Evolutionary conservation across 805 yeast species (phyloP).

Genomic region (Pichia kluyveri): DNA sequence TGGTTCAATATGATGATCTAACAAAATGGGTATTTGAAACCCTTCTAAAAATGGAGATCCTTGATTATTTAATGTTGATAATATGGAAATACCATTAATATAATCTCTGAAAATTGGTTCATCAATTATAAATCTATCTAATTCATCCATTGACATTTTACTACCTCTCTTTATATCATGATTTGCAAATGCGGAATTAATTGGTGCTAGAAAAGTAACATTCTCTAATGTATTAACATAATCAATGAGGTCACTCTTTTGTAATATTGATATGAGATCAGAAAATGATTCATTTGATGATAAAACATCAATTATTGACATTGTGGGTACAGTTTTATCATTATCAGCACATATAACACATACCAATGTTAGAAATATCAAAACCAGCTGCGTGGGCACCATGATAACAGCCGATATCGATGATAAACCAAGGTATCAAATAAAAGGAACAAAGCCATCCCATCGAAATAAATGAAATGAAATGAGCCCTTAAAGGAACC

Average conservation of each 20-base stretch:
- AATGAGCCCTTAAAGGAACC: too few species aligned
- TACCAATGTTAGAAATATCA: too few species aligned
- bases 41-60: conserved; percentile 14
- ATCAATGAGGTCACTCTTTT: conserved; percentile 55
- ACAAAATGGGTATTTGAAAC: conserved; percentile 24
- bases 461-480: too few species aligned
- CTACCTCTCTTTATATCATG: conserved; percentile 1
- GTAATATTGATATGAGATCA: conserved; percentile 50
- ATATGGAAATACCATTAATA: conserved; percentile 21
- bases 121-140: conserved; percentile 28
- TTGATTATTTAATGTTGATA: conserved; percentile 16
- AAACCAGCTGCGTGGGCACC: background rate
- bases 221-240: conserved; percentile 47
- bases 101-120: conserved; percentile 22
- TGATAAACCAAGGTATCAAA: too few species aligned
- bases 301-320: conserved; percentile 56
- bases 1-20: conserved; percentile 10
- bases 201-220: conserved; percentile 72
- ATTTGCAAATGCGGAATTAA: conserved; percentile 58
- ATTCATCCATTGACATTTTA: conserved; percentile 10
- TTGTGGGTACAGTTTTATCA: conserved; percentile 20
- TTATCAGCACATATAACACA: too few species aligned
- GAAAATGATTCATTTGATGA: conserved; percentile 64
- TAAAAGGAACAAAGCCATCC: too few species aligned
- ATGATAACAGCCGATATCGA: background rate